Percentiles rank a stretch among this genome's conserved stretches.
Conservation (phyloP, 2,329 filamentous ascomycete genomes). For the Colletotrichum sidae region DNA sequence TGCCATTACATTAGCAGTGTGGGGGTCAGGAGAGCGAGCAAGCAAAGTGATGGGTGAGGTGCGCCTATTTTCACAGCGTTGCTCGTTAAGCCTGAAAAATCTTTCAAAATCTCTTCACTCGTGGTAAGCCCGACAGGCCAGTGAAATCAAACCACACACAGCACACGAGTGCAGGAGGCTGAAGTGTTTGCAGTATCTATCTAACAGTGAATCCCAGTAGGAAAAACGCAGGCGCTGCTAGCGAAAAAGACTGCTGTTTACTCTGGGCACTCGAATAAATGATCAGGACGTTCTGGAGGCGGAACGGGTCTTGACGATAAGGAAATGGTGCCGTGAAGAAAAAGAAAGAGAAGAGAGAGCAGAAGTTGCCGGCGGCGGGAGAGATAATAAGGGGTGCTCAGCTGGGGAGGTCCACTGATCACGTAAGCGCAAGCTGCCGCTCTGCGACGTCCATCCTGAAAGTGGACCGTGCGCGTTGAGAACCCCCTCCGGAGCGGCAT, state of each 20-base stretch:
- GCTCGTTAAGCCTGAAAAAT: background rate
- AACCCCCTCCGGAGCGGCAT: background rate
- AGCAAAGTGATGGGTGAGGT: too few species aligned
- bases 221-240: slow-evolving; percentile 86
- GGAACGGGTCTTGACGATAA: slow-evolving; percentile 91
- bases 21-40: too few species aligned
- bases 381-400: slow-evolving; percentile 35
- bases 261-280: slow-evolving; percentile 90
- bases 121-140: background rate
- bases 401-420: slow-evolving; percentile 16
- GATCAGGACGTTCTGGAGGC: slow-evolving; percentile 84
- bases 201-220: slow-evolving; percentile 88
- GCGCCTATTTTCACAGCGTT: background rate
- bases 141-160: background rate
- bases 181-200: slow-evolving; percentile 91
- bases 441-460: background rate
- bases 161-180: background rate
- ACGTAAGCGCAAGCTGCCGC: slow-evolving; percentile 18
- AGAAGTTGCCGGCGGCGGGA: slow-evolving; percentile 11
- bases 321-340: slow-evolving; percentile 79
- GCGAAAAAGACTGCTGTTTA: slow-evolving; percentile 91
- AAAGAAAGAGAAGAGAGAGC: slow-evolving; percentile 47
- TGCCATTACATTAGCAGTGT: background rate
- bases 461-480: slow-evolving; percentile 9
- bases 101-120: slow-evolving; percentile 4